Evolutionary conservation across 1,284 basidiomycete species (phyloP), one percentile per base, ranked within the genome.

Genomic region (Entoloma clypeatum): DNA sequence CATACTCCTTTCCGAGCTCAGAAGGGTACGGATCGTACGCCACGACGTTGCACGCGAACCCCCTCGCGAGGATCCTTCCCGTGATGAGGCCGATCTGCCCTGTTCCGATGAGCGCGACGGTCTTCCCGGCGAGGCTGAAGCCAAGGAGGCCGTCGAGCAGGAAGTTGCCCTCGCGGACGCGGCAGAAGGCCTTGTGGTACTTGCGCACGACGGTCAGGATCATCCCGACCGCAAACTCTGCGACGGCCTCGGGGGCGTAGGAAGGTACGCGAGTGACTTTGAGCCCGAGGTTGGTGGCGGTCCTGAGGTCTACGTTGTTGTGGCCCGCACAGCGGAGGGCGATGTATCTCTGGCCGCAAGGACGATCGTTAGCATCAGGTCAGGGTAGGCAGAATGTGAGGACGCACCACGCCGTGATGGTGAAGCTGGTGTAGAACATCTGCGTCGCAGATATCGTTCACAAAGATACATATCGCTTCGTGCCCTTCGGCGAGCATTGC

Each of bases 221-320:
- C 63, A 67, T 68, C n/a, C 65, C 65, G 17, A 68, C 60, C n/a
- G 64, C 56, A 47, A 68, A 68, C 45, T 68, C 65, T 7, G 65
- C 65, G 16, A 68, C 61, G 5, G 65, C 62, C 50, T 65, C 64
- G 3, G 65, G 64, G 11, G 65, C 63, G 46, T 68, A 68, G 6
- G 65, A 59, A 5, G 65, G 65, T 3, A 67, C 65, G 3, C 63
- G 60, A 5, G 54, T 61, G 19, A 68, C 60, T 43, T 61, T 60
- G 48, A 68, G 60, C n/a, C 53, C 58, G 17, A 55, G 42, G 27
- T 53, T 52, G 5, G 39, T 38, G 3, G 64, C 57, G 2, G 60
- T 48, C 16, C 40, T 29, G 16, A 68, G 49, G 35, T 68, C 65
- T 31, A 68, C 62, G 32, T 67, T 67, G 48, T 68, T 66, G 49